Base-by-base conservation (phyloP, 1,139 yeast species). In the Debaryomyces robertsiae region DNA sequence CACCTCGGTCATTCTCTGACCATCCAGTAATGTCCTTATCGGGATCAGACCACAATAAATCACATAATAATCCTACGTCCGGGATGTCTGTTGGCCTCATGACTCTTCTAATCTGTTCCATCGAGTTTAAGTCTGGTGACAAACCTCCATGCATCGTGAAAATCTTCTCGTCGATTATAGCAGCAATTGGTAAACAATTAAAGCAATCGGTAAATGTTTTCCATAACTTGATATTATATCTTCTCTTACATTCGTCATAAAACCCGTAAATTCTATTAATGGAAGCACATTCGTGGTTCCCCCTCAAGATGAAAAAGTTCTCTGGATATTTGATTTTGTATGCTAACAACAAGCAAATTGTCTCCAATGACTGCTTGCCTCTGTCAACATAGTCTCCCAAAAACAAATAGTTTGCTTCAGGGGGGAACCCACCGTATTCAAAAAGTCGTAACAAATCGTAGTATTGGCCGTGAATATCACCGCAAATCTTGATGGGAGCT, bases 31-130 rank as follows among this genome's bases (percentile, higher is more conserved):
- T 89, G 67, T 90, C 97, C 68, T 91, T 89, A 67, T 91, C 98
- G 24, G 98, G 98, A 65, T 93, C 98, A 4, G 96, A 86, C 98
- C 98, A 93, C 57, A 91, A 77, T 63, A 93, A 78, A 68, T 93
- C 98, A 72, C 97, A 91, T 54, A 93, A 77, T 58, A 93, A 77
- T 23, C 98, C 97, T 48, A 88, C 94, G 66, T 93, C 98, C 39
- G 98, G 98, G 57, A 93, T 90, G 73, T 93, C 98, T 33, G 98
- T 93, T 49, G 98, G 98, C 70, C 98, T 84, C 96, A 90, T 91
- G 49, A 93, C 96, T 63, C 96, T 82, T 75, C 97, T 85, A 59
- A 93, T 91, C 70, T 93, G 98, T 66, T 91, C 97, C 98, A 93
- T 89, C 42, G 95, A 82, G 72, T 89, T 91, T 64, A 93, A 81